Evolutionary conservation across 2,329 filamentous ascomycete genomes (phyloP).

Genomic region (Cercospora sp.): DNA sequence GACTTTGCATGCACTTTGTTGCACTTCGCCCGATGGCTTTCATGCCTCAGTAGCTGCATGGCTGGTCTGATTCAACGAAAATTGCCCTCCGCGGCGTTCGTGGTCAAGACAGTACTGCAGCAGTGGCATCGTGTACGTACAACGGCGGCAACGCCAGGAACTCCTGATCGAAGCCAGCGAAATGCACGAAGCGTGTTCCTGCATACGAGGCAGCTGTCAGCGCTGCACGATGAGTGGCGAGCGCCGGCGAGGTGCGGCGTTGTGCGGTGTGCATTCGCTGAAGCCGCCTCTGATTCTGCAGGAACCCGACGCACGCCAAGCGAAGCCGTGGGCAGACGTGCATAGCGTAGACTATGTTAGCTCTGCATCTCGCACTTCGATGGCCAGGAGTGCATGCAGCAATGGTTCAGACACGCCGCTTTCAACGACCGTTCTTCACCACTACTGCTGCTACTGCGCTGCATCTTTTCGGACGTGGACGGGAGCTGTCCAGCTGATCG

Average conservation of each 20-base stretch:
- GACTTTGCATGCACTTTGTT: neutral
- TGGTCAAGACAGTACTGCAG: neutral
- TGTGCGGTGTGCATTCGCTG: slow-evolving; percentile 5
- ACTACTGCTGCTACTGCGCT: neutral
- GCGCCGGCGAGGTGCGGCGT: neutral
- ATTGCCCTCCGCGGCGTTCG: neutral
- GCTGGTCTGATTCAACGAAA: neutral
- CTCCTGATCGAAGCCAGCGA: neutral
- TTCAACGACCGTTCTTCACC: neutral
- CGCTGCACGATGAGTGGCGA: neutral
- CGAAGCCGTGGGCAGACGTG: neutral
- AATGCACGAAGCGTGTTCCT: slow-evolving; percentile 1
- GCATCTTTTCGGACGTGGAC: neutral
- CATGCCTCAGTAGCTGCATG: neutral
- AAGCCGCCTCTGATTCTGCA: slow-evolving; percentile 2
- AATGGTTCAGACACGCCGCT: slow-evolving; percentile 5
- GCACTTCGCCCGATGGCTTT: neutral
- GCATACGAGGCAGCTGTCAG: slow-evolving; percentile 4
- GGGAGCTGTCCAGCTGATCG: neutral
- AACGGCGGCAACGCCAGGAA: neutral
- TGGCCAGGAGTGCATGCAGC: slow-evolving; percentile 16
- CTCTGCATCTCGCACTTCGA: slow-evolving; percentile 8
- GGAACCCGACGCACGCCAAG: slow-evolving; percentile 7
- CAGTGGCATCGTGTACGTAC: neutral
- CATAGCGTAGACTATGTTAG: neutral